phyloP scores from a whole-genome alignment of 108 stramenopile genomes.

The Discostella pseudostelligera region DNA sequence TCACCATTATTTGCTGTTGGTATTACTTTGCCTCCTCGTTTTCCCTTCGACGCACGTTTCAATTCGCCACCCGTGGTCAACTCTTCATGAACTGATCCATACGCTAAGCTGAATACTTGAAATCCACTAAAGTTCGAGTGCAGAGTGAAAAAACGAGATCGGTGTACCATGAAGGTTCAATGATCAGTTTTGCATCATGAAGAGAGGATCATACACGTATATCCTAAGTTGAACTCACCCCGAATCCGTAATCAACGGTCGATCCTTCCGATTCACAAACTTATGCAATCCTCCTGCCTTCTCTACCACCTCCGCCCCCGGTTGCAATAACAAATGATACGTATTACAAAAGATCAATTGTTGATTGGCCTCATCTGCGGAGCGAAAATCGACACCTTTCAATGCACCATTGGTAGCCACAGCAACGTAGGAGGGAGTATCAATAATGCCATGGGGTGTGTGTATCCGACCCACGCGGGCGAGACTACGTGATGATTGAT shows the following conservation, averaged over 20 bases:
- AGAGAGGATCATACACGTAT: background rate
- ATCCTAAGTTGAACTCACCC: constrained; percentile 42
- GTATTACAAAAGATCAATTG: constrained; percentile 93
- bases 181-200: too few relatives aligned
- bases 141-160: background rate
- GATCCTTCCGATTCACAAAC: constrained; percentile 68
- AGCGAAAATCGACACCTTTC: constrained; percentile 79
- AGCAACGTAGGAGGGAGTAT: constrained; percentile 89
- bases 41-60: constrained; percentile 52
- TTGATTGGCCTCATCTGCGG: constrained; percentile 70
- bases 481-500: constrained; percentile 72
- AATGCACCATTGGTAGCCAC: constrained; percentile 94
- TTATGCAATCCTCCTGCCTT: constrained; percentile 92
- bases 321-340: constrained; percentile 91
- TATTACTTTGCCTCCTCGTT: too few relatives aligned
- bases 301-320: constrained; percentile 80
- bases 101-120: constrained; percentile 88
- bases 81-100: constrained; percentile 83
- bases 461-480: constrained; percentile 84
- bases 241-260: constrained; percentile 89
- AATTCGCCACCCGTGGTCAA: constrained; percentile 74
- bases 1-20: background rate
- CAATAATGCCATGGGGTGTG: constrained; percentile 76
- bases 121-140: constrained; percentile 54
- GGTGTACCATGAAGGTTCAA: too few relatives aligned